Conservation (phyloP, 495 filamentous ascomycete genomes). For the Penicillium bovifimosum region DNA sequence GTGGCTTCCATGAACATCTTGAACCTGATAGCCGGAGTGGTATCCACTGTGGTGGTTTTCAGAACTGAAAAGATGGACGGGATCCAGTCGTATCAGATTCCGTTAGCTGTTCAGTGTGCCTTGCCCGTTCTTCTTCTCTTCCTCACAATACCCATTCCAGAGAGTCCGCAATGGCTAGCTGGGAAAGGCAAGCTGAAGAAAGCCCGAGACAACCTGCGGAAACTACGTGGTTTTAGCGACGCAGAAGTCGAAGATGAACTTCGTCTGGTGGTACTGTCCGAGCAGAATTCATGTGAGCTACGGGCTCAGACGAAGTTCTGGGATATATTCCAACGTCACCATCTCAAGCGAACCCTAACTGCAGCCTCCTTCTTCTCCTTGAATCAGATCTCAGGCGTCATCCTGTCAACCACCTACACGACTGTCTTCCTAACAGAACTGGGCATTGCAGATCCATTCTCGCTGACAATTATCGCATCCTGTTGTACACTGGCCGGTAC, state of each 20-base stretch:
- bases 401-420: constrained; percentile 36
- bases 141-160: constrained; percentile 40
- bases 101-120: constrained; percentile 31
- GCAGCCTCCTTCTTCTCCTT: constrained; percentile 36
- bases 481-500: constrained; percentile 37
- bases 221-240: constrained; percentile 32
- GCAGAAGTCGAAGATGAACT: constrained; percentile 29
- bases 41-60: constrained; percentile 32
- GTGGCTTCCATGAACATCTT: constrained; percentile 36
- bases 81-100: constrained; percentile 27
- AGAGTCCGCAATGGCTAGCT: constrained; percentile 62
- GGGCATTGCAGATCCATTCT: constrained; percentile 26
- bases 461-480: constrained; percentile 33
- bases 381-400: constrained; percentile 37
- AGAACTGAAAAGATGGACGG: constrained; percentile 23
- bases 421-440: constrained; percentile 34
- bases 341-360: constrained; percentile 32
- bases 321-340: constrained; percentile 32
- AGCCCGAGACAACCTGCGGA: constrained; percentile 29
- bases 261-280: constrained; percentile 25
- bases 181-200: constrained; percentile 40
- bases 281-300: constrained; percentile 25
- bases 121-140: constrained; percentile 26
- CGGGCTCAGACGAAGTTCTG: constrained; percentile 27
- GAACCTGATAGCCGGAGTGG: constrained; percentile 30